These are phyloP conservation scores for Pseudozyma thailandica DNA, from an alignment of 1,284 basidiomycete species.

Conservation along the genomic window DNA sequence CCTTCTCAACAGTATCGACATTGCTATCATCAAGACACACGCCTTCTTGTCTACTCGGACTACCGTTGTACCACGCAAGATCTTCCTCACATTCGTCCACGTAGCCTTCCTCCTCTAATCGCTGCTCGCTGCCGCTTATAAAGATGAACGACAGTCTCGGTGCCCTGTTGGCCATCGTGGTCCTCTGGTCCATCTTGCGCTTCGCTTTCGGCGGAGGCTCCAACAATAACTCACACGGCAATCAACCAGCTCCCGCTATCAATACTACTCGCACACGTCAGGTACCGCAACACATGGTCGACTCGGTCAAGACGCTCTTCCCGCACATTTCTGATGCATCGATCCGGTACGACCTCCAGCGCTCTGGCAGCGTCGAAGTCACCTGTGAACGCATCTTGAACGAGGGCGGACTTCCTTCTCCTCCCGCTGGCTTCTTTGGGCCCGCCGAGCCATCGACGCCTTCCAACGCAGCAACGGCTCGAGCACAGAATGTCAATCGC, in stretches of 20 bases:
- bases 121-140: no score
- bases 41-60: no score
- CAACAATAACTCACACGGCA: conserved; percentile 10
- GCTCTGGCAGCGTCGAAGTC: conserved; percentile 56
- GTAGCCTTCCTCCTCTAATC: neutral
- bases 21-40: no score
- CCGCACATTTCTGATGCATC: conserved; percentile 60
- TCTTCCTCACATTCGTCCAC: no score
- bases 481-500: conserved; percentile 27
- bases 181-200: conserved; percentile 60
- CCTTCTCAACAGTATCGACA: no score
- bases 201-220: conserved; percentile 53
- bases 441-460: conserved; percentile 27
- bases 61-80: no score
- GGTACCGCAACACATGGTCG: conserved; percentile 55
- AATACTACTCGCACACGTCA: conserved; percentile 40
- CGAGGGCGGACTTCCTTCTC: conserved; percentile 57
- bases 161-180: conserved; percentile 57
- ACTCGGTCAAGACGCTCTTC: conserved; percentile 60
- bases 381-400: conserved; percentile 61
- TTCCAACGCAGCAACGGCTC: conserved; percentile 14
- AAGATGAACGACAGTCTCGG: conserved; percentile 66
- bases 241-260: conserved; percentile 21
- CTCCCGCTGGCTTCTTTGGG: conserved; percentile 51
- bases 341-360: conserved; percentile 60